Percentiles rank a stretch among this genome's conserved stretches.
phyloP scores from a whole-genome alignment of 2,329 filamentous ascomycete species.

The Phialemoniopsis sp. region DNA sequence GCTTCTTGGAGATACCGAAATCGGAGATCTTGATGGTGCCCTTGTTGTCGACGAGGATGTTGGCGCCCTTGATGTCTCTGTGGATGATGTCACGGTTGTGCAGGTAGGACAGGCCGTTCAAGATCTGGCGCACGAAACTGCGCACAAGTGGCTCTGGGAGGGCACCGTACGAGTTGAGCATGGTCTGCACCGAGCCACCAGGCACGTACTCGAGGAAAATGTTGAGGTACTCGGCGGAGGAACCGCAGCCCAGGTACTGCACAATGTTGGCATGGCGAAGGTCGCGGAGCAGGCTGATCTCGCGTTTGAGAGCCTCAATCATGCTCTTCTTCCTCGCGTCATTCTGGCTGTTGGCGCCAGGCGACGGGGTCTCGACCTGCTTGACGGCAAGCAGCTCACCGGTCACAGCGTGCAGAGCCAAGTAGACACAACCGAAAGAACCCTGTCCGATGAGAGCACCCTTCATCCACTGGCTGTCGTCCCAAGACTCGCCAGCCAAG shows the following conservation, averaged over 20 bases:
- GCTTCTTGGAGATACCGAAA: slow-evolving; percentile 97
- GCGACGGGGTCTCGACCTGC: slow-evolving; percentile 86
- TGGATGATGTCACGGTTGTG: slow-evolving; percentile 96
- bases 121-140: slow-evolving; percentile 94
- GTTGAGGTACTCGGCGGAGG: slow-evolving; percentile 86
- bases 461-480: slow-evolving; percentile 99
- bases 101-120: slow-evolving; percentile 87
- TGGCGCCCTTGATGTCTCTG: slow-evolving; percentile 97
- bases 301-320: slow-evolving; percentile 94
- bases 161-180: slow-evolving; percentile 97
- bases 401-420: slow-evolving; percentile 91
- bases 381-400: slow-evolving; percentile 98
- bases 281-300: slow-evolving; percentile 90
- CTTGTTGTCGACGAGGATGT: slow-evolving; percentile 98
- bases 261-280: slow-evolving; percentile 97
- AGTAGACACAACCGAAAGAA: slow-evolving; percentile 92
- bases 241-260: slow-evolving; percentile 93
- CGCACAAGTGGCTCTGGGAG: slow-evolving; percentile 89
- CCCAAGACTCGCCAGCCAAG: slow-evolving; percentile 88
- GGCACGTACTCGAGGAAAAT: slow-evolving; percentile 99
- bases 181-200: slow-evolving; percentile 93
- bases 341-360: slow-evolving; percentile 72
- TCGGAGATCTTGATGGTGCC: slow-evolving; percentile 98
- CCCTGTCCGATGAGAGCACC: slow-evolving; percentile 95
- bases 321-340: slow-evolving; percentile 95